These are phyloP conservation scores for Gaeumannomyces sp. DNA, from an alignment of 2,329 filamentous ascomycete genomes.

Conservation along the genomic window DNA sequence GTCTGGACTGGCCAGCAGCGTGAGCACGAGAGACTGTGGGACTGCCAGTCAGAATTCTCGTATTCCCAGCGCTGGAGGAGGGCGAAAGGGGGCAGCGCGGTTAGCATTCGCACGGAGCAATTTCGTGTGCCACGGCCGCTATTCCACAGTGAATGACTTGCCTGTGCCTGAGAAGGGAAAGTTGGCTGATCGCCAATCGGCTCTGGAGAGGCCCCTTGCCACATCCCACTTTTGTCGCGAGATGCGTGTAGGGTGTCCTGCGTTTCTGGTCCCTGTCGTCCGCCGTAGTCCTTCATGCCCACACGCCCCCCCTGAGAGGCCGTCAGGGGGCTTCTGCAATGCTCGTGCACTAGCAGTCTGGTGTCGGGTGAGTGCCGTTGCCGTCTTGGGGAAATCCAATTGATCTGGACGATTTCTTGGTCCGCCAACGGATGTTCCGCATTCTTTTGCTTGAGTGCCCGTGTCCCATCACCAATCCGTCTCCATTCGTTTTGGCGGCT, in stretches of 20 bases:
- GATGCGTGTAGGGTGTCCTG: not conserved
- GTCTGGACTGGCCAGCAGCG: not conserved
- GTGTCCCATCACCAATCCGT: conserved; percentile 21
- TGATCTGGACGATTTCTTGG: not conserved
- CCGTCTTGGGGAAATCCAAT: not conserved
- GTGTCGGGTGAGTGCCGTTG: not conserved
- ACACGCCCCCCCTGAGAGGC: not conserved
- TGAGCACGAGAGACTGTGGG: not conserved
- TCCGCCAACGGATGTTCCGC: no score
- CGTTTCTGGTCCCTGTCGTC: not conserved
- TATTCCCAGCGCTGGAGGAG: not conserved
- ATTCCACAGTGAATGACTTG: not conserved
- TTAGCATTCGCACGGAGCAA: not conserved
- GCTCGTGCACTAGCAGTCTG: not conserved
- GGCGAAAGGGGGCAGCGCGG: not conserved
- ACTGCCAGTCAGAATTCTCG: not conserved
- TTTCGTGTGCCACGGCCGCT: not conserved
- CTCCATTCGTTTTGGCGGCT: conserved; percentile 56
- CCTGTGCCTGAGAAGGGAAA: not conserved
- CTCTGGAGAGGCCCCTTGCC: not conserved
- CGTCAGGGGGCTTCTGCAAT: not conserved
- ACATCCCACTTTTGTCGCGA: not conserved
- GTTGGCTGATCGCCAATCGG: not conserved
- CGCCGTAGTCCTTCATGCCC: not conserved
- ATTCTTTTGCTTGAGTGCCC: not conserved